These are phyloP conservation scores for Cicer pinnatifidum DNA, from an alignment of 306 rosid genomes.

Conservation along the genomic window DNA sequence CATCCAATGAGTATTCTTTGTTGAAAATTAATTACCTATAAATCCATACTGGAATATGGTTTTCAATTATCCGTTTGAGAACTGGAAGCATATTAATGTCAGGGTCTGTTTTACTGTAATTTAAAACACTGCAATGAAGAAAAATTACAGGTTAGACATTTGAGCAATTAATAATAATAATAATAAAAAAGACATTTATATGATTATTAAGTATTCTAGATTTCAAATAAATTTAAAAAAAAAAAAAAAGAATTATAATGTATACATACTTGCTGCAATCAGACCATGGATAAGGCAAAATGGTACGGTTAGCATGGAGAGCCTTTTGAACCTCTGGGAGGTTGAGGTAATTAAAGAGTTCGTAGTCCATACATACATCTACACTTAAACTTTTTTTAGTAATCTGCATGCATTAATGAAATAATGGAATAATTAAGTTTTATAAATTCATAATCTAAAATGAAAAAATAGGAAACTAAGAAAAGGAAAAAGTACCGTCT, in stretches of 20 bases:
- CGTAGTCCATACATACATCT: constrained; percentile 77
- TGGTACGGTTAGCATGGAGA: constrained; percentile 95
- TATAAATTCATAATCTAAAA: background rate
- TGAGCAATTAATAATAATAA: constrained; percentile 15
- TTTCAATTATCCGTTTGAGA: constrained; percentile 71
- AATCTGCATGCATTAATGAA: constrained; percentile 63
- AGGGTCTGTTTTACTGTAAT: constrained; percentile 66
- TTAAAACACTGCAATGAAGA: constrained; percentile 55
- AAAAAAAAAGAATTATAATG: background rate
- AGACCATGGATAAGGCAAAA: constrained; percentile 67
- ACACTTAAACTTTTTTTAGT: constrained; percentile 76
- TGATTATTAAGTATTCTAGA: background rate
- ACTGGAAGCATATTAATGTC: constrained; percentile 74
- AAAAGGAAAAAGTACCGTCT: constrained; percentile 54
- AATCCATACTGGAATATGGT: constrained; percentile 81
- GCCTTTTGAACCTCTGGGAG: constrained; percentile 92
- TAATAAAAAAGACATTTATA: background rate
- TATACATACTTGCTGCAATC: constrained; percentile 77
- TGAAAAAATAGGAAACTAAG: background rate
- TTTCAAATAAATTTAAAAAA: background rate
- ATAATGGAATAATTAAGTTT: background rate
- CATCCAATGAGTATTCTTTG: background rate
- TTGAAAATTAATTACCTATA: constrained; percentile 65
- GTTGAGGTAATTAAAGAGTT: constrained; percentile 68
- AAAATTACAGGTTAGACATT: constrained; percentile 35